These are phyloP conservation scores for Plasmodium vivax DNA, from an alignment of 169 alveolate species.

Conservation along the genomic window DNA sequence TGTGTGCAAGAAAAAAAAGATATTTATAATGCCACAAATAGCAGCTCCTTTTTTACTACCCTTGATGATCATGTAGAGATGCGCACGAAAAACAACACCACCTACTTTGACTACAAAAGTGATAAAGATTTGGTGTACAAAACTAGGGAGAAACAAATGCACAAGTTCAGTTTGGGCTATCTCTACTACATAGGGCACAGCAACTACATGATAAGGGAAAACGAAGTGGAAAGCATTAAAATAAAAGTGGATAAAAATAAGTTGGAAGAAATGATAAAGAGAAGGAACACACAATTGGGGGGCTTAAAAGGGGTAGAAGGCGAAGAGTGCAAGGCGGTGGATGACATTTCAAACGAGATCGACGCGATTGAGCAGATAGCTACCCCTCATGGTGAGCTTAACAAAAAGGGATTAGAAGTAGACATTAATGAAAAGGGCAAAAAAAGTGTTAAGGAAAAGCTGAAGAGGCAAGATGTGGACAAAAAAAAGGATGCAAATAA, in stretches of 20 bases:
- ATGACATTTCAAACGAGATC: background rate
- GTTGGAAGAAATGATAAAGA: slow-evolving; percentile 21
- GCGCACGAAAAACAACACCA: slow-evolving; percentile 16
- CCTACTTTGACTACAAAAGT: slow-evolving; percentile 40
- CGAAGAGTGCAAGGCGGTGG: background rate
- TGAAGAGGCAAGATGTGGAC: background rate
- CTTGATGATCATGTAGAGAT: background rate
- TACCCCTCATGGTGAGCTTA: background rate
- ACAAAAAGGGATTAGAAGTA: background rate
- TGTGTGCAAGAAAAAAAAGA: slow-evolving; percentile 18
- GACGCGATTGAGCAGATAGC: background rate
- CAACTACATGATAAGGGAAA: slow-evolving; percentile 51
- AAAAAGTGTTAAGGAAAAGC: slow-evolving; percentile 8
- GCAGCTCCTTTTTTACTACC: background rate
- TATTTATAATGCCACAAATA: slow-evolving; percentile 8
- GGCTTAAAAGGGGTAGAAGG: background rate
- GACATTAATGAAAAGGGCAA: background rate
- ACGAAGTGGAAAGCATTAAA: slow-evolving; percentile 34
- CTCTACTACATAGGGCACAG: slow-evolving; percentile 39
- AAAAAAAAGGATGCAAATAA: background rate
- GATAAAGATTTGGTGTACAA: slow-evolving; percentile 35
- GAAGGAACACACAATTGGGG: background rate
- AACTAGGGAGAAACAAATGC: background rate
- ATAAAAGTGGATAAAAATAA: slow-evolving; percentile 46
- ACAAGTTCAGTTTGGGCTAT: slow-evolving; percentile 13